Evolutionary conservation across 768 basidiomycete genomes (phyloP), one percentile per base, ranked within the genome.

Genomic region (Hypsizygus marmoreus): DNA sequence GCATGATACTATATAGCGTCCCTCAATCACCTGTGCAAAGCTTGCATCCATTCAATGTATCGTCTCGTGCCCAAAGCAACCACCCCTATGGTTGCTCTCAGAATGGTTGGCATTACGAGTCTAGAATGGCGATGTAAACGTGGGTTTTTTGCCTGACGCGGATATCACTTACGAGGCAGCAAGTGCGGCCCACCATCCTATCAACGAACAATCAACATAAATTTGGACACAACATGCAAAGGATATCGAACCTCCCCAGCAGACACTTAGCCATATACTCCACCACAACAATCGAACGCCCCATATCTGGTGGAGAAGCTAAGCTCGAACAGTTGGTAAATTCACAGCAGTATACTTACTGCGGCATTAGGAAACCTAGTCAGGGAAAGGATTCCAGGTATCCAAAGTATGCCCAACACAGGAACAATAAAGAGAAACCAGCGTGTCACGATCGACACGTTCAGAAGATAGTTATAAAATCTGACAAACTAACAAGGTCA

Each of bases 381-480:
- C 17, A 91, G 58, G 20, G 76, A 75, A 24, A 95, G 66, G 51
- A 93, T 91, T 7, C 82, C 86, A 1, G 85, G 86, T 24, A 88
- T 83, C 86, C 86, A 88, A 1, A 87, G 49, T 20, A 84, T 51
- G 23, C 65, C 80, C 29, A 90, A 67, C 20, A 91, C 64, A 1
- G 91, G 91, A 13, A 91, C 60, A 57, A 94, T 89, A 68, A 85
- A 86, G 23, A 92, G 50, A 16, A 81, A 71, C 90, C 90, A 92
- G 28, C 91, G 79, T 6, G 88, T 84, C 36, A 90, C 72, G 60
- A 91, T 84, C 2, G 87, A 88, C 14, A 79, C 79, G 57, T 84
- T 85, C 40, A 91, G 59, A 7, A 91, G 74, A 64, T 86, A 91
- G 51, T 84, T 72, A 67, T 91, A 91, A 4, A 86, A 61, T 55